Evolutionary conservation across 768 basidiomycete species (phyloP), one percentile per base, ranked within the genome.

Genomic region (Phlebiopsis flavidoalba): DNA sequence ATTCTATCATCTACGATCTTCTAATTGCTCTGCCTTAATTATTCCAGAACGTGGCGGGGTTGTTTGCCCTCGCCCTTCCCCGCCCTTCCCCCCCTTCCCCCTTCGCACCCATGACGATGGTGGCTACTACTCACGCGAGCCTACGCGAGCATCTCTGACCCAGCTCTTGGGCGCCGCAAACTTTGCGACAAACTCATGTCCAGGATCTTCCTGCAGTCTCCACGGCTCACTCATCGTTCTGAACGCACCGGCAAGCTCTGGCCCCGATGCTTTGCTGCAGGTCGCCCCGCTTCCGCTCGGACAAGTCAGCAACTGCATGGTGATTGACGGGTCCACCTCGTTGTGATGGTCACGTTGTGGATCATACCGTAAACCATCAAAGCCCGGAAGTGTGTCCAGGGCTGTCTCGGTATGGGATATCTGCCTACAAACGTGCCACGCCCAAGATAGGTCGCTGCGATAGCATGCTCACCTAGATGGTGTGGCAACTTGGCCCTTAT

Each of bases 371-470:
- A 31, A 31, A 31, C 6, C 26, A 31, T 31, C 26, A 31, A 43
- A 12, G 40, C 8, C 40, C 40, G 40, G 40, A 12, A 17, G 17
- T 43, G 40, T 43, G 40, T 17, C 40, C 40, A 12, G 40, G 40
- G 40, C 40, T 43, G 40, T 43, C 40, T 43, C 40, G 40, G 40
- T 12, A 43, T 19, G 48, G 48, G 12, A 49, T 49, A 11, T 49
- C 12, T 49, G n/a, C 19, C 48, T 49, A 21, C 54, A 55, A 55
- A 55, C 54, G 54, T 55, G 54, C 54, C 21, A 35, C 5, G n/a
- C 54, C 54, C 36, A 37, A 55, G 11, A 40, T 21, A 24, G 54
- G 17, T 37, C 24, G 21, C 21, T 55, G 54, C 48, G 19, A 19
- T 21, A 49, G 48, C 24, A 12, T 19, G 48, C 48, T 49, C 19